phyloP scores from a whole-genome alignment of 2,329 filamentous ascomycete species.

The Alternaria sp. region DNA sequence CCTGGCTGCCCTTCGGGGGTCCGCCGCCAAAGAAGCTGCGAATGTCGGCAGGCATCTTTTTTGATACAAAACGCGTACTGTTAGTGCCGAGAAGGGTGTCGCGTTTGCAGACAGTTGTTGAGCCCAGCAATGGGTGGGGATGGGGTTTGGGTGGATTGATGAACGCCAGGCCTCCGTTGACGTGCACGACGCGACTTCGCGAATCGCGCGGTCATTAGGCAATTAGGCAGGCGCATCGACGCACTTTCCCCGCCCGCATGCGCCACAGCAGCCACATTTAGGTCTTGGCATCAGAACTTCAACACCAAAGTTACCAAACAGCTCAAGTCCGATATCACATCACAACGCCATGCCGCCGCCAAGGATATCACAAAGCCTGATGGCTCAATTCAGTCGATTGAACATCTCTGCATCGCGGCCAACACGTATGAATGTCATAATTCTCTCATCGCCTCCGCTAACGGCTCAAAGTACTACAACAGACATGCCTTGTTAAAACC shows the following conservation, averaged over 20 bases:
- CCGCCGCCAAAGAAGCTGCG: conserved; percentile 89
- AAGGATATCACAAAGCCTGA: conserved; percentile 46
- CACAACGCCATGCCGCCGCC: conserved; percentile 51
- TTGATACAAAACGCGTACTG: neutral
- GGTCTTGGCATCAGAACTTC: conserved; percentile 40
- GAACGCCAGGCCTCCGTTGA: conserved; percentile 18
- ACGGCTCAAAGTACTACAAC: conserved; percentile 29
- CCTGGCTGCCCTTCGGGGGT: conserved; percentile 62
- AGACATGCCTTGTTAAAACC: conserved; percentile 41
- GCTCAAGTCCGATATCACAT: conserved; percentile 8
- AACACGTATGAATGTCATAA: conserved; percentile 29
- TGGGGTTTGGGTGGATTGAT: conserved; percentile 7
- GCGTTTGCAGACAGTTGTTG: neutral
- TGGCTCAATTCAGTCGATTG: conserved; percentile 45
- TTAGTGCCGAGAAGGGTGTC: neutral
- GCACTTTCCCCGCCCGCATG: conserved; percentile 17
- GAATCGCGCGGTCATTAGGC: conserved; percentile 19
- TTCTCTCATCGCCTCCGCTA: conserved; percentile 2
- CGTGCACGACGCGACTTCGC: conserved; percentile 28
- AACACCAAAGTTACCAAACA: conserved; percentile 9
- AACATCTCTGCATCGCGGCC: conserved; percentile 34
- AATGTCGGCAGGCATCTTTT: conserved; percentile 90
- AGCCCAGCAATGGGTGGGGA: conserved; percentile 5
- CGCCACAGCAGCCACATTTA: conserved; percentile 19
- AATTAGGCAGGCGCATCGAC: conserved; percentile 16